Conservation (phyloP, 139 green algal genomes). For the Chlamydomonas sp. region DNA sequence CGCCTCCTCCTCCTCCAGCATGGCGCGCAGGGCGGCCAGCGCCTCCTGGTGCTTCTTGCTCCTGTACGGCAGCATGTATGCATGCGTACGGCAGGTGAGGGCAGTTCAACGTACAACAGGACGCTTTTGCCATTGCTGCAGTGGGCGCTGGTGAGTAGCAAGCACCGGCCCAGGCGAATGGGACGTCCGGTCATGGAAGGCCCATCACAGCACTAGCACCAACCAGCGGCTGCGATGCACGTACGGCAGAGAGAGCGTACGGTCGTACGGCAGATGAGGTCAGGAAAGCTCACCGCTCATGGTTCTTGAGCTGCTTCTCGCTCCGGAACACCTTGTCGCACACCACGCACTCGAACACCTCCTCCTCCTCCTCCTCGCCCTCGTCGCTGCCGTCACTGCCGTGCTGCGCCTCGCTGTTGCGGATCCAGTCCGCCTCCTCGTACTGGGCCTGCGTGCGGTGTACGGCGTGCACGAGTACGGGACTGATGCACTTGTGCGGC, state of each 20-base stretch:
- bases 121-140: too few relatives aligned
- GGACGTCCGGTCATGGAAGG: not conserved
- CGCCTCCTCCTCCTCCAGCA: constrained; percentile 69
- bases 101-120: too few relatives aligned
- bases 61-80: constrained; percentile 13
- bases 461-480: too few relatives aligned
- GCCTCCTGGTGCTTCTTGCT: constrained; percentile 84
- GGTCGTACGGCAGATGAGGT: not conserved
- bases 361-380: constrained; percentile 45
- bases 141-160: not conserved
- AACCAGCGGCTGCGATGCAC: too few relatives aligned
- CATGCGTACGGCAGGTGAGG: too few relatives aligned
- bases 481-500: too few relatives aligned
- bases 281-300: constrained; percentile 81
- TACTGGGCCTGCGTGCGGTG: constrained; percentile 41
- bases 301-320: constrained; percentile 84
- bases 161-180: not conserved
- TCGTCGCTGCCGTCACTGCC: constrained; percentile 18
- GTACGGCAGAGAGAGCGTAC: too few relatives aligned
- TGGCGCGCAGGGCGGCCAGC: constrained; percentile 54
- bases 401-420: constrained; percentile 36
- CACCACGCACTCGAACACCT: constrained; percentile 82
- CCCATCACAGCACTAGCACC: not conserved
- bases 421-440: constrained; percentile 61
- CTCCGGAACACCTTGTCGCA: constrained; percentile 95